Evolutionary conservation across 1,284 basidiomycete species (phyloP).

Genomic region (Porodaedalea pini): DNA sequence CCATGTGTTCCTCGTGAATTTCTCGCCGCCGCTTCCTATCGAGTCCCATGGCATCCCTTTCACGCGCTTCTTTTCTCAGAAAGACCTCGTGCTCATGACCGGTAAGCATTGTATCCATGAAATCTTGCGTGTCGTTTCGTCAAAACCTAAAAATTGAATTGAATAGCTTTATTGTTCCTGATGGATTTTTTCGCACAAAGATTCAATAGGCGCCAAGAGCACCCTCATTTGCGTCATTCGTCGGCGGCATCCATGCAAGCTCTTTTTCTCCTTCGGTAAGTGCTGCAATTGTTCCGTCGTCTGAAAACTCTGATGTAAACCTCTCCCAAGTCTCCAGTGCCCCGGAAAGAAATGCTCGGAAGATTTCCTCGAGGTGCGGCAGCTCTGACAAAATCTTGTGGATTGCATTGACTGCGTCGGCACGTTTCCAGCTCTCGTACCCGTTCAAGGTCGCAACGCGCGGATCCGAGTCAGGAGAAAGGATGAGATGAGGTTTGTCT

Average conservation of each 20-base stretch:
- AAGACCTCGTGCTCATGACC: too few relatives aligned
- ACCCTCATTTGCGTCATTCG: constrained; percentile 3
- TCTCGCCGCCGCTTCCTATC: background rate
- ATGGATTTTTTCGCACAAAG: background rate
- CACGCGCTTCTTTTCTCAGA: background rate
- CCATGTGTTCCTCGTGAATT: background rate
- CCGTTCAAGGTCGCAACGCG: constrained; percentile 15
- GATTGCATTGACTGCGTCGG: background rate
- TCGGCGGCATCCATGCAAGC: too few relatives aligned
- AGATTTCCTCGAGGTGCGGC: too few relatives aligned
- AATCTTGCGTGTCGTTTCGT: background rate
- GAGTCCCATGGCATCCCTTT: background rate
- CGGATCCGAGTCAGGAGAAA: constrained; percentile 14
- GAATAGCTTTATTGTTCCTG: background rate
- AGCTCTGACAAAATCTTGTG: too few relatives aligned
- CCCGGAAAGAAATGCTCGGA: too few relatives aligned
- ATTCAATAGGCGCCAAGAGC: background rate
- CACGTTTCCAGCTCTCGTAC: background rate
- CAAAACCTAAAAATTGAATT: background rate
- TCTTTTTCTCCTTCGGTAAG: too few relatives aligned
- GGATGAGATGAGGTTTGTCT: constrained; percentile 23
- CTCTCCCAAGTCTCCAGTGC: background rate
- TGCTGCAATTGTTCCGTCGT: too few relatives aligned
- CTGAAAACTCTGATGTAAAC: background rate
- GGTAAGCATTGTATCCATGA: too few relatives aligned